These are phyloP conservation scores for Aureobasidium namibiae DNA, from an alignment of 2,329 filamentous ascomycete species.

Conservation along the genomic window DNA sequence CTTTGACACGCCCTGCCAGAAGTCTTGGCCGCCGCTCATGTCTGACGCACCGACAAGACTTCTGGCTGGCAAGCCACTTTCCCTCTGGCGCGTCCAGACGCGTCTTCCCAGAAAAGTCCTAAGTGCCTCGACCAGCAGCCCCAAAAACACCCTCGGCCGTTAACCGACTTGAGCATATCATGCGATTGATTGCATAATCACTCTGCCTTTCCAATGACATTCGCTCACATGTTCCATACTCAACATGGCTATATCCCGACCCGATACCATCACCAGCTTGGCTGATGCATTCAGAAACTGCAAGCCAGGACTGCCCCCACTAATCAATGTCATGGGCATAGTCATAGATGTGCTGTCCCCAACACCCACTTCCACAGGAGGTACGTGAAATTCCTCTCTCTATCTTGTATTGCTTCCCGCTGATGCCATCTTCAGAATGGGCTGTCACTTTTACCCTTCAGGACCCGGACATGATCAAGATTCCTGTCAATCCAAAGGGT, in stretches of 20 bases:
- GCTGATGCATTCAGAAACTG: slow-evolving; percentile 13
- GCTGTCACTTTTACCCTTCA: slow-evolving; percentile 31
- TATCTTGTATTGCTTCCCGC: neutral
- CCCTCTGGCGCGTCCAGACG: neutral
- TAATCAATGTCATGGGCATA: slow-evolving; percentile 60
- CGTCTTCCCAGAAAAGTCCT: neutral
- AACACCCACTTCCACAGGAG: slow-evolving; percentile 43
- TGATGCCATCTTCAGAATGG: slow-evolving; percentile 14
- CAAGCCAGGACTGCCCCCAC: neutral
- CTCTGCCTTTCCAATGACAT: neutral
- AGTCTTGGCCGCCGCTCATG: neutral
- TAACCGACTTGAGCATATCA: neutral
- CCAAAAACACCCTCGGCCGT: neutral
- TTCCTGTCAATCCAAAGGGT: slow-evolving; percentile 25
- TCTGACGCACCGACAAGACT: no score
- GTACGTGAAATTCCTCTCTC: slow-evolving; percentile 27
- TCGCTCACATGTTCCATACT: neutral
- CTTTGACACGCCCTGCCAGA: neutral
- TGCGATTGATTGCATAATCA: neutral
- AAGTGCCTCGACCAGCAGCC: neutral
- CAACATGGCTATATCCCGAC: slow-evolving; percentile 12
- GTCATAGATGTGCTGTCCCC: slow-evolving; percentile 54
- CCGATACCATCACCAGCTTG: neutral
- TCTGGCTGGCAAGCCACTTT: neutral
- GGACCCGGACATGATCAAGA: slow-evolving; percentile 23